Percentiles rank a stretch among this genome's conserved stretches.
Evolutionary conservation across 306 rosid genomes (phyloP).

Genomic region (Astragalus membranaceus): DNA sequence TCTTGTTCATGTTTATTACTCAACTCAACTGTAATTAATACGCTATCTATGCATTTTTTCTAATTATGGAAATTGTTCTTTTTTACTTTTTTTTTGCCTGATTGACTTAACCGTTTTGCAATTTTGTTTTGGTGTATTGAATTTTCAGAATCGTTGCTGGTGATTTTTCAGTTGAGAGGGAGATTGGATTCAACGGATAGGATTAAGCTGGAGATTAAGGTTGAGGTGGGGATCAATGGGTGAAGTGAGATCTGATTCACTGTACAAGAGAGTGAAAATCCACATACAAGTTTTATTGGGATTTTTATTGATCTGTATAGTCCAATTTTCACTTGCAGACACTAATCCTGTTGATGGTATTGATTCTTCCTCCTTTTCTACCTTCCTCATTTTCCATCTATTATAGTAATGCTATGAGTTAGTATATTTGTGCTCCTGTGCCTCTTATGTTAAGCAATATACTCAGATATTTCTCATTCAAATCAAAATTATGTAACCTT

Average conservation of each 20-base stretch:
- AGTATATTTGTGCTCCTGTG: background rate
- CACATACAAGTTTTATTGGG: conserved; percentile 32
- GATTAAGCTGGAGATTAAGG: conserved; percentile 24
- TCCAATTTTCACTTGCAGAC: conserved; percentile 49
- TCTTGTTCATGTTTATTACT: background rate
- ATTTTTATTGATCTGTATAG: conserved; percentile 41
- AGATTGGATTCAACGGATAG: conserved; percentile 11
- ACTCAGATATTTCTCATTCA: background rate
- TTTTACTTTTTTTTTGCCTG: background rate
- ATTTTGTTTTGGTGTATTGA: conserved; percentile 14
- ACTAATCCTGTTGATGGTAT: conserved; percentile 74
- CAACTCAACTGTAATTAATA: background rate
- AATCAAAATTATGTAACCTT: background rate
- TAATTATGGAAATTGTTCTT: conserved; percentile 10
- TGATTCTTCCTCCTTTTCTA: conserved; percentile 17
- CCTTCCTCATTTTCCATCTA: conserved; percentile 18
- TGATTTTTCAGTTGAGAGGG: conserved; percentile 23
- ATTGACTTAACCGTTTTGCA: background rate
- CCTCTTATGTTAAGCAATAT: background rate
- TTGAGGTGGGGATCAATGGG: conserved; percentile 46
- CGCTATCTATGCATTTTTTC: background rate
- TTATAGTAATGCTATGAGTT: conserved; percentile 11
- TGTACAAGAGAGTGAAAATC: conserved; percentile 41
- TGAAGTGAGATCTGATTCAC: conserved; percentile 46
- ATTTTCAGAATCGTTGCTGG: conserved; percentile 11